Conservation (phyloP, 176 grass and related monocot species). For the Eleusine coracana region DNA sequence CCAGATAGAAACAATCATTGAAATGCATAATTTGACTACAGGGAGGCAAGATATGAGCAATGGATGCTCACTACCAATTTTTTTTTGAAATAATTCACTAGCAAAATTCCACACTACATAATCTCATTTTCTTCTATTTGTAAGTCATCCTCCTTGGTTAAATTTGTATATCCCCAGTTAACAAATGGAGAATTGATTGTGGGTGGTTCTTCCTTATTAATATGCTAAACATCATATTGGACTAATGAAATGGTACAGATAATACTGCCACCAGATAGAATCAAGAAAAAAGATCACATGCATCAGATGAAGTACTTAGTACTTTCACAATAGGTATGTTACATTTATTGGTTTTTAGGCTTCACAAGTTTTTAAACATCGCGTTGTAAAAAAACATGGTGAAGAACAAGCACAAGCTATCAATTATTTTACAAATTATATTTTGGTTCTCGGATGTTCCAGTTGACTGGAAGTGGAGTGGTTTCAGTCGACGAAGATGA, state of each 20-base stretch:
- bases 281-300: neutral
- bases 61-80: neutral
- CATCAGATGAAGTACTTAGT: neutral
- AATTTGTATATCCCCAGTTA: neutral
- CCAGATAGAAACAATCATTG: neutral
- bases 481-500: too few species aligned
- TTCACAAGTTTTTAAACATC: slow-evolving; percentile 4
- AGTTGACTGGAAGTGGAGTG: neutral
- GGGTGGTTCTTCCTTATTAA: neutral
- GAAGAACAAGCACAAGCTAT: neutral
- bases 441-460: neutral
- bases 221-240: neutral
- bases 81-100: neutral
- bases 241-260: neutral
- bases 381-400: neutral
- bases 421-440: neutral
- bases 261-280: neutral
- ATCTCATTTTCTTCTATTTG: neutral
- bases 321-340: neutral
- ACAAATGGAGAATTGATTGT: neutral
- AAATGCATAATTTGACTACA: neutral
- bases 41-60: neutral
- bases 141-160: neutral
- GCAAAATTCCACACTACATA: neutral
- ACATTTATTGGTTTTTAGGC: neutral